Base-by-base conservation (phyloP, 257 asterid genomes). In the Solanum ahanhuiri region DNA sequence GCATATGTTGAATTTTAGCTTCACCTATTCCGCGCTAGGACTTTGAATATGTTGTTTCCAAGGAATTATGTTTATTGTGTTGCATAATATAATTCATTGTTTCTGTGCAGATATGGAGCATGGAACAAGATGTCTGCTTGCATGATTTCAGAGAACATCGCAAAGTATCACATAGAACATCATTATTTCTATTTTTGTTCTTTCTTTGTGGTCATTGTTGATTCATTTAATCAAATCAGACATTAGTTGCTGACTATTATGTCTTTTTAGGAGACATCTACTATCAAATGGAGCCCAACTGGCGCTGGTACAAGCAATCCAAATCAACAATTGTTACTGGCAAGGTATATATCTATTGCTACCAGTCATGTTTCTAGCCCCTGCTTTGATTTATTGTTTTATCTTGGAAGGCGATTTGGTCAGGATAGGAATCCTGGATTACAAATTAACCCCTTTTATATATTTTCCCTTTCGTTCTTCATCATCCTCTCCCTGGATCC, bases 221-320 rank as follows among this genome's bases (percentile, higher is more conserved):
- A 72, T 87, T 66, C 41, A 25, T 86, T 58, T 76, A 33, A 69
- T 35, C 64, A 34, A 87, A 45, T 79, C 84, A 17, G 67, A 81
- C 18, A 17, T 48, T 64, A 45, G 37, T 57, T n/a, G 22, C 39
- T 22, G 54, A 66, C 28, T 73, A 30, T 12, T 20, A 45, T 84
- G 41, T 18, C 69, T 37, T 83, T 87, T 72, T 89, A 96, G 99
- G 98, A 92, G 91, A 95, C 94, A 89, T 96, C 93, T 90, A 94
- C 98, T 1, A 93, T 96, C 86, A 91, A 95, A 91, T 96, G 98
- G 99, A 96, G 98, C 91, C 98, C 99, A 63, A 92, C 98, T 33
- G 98, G 99, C 30, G 88, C 95, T 31, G 96, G 98, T 82, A 90
- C 98, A 87, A 93, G 87, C 93, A 94, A 95, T 87, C 98, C 99